Conservation (phyloP, 176 grass and related monocot genomes). For the Themeda triandra region DNA sequence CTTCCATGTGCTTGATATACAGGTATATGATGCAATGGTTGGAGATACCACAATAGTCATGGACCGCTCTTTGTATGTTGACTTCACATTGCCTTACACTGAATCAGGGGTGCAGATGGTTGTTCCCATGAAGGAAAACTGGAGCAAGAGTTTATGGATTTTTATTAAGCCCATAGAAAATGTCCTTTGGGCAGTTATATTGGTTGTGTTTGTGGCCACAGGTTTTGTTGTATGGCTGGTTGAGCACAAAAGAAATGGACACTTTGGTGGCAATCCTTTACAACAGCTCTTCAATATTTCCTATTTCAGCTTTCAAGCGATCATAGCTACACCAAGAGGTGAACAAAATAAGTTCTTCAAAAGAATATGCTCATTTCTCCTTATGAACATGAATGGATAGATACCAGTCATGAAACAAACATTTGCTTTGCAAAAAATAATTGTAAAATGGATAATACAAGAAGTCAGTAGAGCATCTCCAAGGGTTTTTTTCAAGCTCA, state of each 20-base stretch:
- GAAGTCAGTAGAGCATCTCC: too few relatives aligned
- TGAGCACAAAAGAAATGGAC: background rate
- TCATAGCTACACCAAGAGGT: too few relatives aligned
- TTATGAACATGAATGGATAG: too few relatives aligned
- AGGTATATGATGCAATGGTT: background rate
- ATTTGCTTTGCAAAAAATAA: too few relatives aligned
- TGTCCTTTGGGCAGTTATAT: background rate
- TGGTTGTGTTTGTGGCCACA: background rate
- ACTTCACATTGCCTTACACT: constrained; percentile 50
- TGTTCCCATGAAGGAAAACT: constrained; percentile 33
- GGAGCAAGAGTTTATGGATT: background rate
- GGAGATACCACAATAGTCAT: background rate
- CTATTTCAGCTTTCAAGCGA: constrained; percentile 1
- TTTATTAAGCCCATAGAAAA: background rate
- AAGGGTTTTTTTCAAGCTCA: too few relatives aligned
- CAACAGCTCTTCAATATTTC: background rate
- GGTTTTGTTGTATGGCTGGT: background rate
- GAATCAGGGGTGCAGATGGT: constrained; percentile 43
- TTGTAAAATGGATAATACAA: too few relatives aligned
- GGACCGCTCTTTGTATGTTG: constrained; percentile 20
- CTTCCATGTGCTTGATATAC: background rate
- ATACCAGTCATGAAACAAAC: too few relatives aligned
- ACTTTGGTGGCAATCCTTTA: background rate
- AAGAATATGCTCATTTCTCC: too few relatives aligned
- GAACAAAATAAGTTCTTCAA: too few relatives aligned